Evolutionary conservation across 139 green algal species (phyloP).

Genomic region (Dunaliella primolecta): DNA sequence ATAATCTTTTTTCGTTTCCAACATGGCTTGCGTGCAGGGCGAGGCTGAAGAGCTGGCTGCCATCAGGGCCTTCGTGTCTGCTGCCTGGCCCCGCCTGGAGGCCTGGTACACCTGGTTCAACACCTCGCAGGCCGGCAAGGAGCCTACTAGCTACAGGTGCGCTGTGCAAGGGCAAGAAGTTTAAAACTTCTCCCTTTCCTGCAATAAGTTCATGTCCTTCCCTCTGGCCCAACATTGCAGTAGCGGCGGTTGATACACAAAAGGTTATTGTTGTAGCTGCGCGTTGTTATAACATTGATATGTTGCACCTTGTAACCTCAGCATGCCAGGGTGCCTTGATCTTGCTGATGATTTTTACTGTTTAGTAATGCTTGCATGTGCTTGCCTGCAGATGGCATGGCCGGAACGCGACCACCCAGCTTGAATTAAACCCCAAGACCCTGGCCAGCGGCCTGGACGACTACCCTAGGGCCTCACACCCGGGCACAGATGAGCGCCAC

Average conservation of each 20-base stretch:
- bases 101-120: slow-evolving; percentile 91
- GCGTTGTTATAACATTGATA: too few species aligned
- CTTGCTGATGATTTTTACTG: background rate
- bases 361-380: background rate
- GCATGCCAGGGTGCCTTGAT: background rate
- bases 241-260: too few species aligned
- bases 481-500: slow-evolving; percentile 77
- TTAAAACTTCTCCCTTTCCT: too few species aligned
- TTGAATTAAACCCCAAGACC: slow-evolving; percentile 93
- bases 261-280: too few species aligned
- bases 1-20: too few species aligned
- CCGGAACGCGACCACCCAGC: slow-evolving; percentile 34
- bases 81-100: slow-evolving; percentile 72
- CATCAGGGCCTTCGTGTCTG: slow-evolving; percentile 32
- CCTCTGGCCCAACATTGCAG: too few species aligned
- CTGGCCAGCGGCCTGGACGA: slow-evolving; percentile 90
- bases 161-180: too few species aligned
- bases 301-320: too few species aligned
- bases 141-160: slow-evolving; percentile 49
- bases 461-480: slow-evolving; percentile 89
- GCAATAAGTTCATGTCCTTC: too few species aligned
- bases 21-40: background rate
- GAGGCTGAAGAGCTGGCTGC: background rate
- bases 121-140: slow-evolving; percentile 63
- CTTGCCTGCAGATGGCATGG: slow-evolving; percentile 60